Conservation (phyloP, 2,329 filamentous ascomycete species). For the Penicillium decumbens region DNA sequence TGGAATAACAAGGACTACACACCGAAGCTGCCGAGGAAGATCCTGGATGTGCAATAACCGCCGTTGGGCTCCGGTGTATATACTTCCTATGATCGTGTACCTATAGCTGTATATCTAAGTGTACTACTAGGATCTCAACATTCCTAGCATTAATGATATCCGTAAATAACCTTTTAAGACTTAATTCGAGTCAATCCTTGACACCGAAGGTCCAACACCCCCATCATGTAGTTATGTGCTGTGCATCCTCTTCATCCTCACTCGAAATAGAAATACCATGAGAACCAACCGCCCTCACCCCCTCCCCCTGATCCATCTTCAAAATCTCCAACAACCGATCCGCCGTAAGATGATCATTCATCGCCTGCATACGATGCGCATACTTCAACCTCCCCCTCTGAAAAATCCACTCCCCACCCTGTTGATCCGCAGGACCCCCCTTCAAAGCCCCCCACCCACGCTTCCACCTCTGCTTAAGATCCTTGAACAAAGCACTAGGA, state of each 20-base stretch:
- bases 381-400: constrained; percentile 13
- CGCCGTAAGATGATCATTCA: constrained; percentile 18
- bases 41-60: constrained; percentile 21
- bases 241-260: background rate
- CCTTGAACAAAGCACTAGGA: constrained; percentile 3
- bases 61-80: background rate
- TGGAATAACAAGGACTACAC: constrained; percentile 23
- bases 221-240: background rate
- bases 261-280: no score
- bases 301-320: background rate
- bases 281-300: no score
- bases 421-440: constrained; percentile 10
- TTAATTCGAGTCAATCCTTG: background rate
- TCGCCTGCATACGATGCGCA: constrained; percentile 17
- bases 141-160: background rate
- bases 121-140: background rate
- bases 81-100: background rate
- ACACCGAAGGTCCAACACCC: background rate
- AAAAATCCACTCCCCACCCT: constrained; percentile 23
- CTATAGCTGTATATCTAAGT: background rate
- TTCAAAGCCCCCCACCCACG: constrained; percentile 5
- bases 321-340: constrained; percentile 13
- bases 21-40: constrained; percentile 13
- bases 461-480: constrained; percentile 16
- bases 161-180: background rate